A percentile compares a stretch with the other conserved stretches of the same genome.
These are phyloP conservation scores for Plasmodiophora brassicae DNA, from an alignment of 208 protist genomes.

Conservation along the genomic window DNA sequence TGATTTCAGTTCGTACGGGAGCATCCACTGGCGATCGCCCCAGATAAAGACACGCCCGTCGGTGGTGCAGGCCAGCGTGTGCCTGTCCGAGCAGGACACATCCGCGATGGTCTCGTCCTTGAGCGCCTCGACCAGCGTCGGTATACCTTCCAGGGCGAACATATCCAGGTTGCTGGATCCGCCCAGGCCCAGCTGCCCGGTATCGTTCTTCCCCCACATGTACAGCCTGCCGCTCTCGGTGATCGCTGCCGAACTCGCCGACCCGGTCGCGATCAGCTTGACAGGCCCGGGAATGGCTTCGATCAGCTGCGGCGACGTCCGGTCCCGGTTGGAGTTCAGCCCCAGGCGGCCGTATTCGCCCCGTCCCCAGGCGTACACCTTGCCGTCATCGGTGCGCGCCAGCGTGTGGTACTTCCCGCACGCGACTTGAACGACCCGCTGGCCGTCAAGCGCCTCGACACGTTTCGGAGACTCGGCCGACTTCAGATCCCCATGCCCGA, in stretches of 20 bases:
- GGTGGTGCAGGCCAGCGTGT: neutral
- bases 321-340: neutral
- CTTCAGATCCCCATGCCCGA: neutral
- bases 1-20: neutral
- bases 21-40: slow-evolving; percentile 17
- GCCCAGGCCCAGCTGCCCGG: slow-evolving; percentile 3
- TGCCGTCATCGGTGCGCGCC: neutral
- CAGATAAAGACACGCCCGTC: neutral
- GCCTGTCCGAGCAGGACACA: slow-evolving; percentile 1
- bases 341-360: neutral
- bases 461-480: neutral
- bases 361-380: neutral
- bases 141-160: neutral
- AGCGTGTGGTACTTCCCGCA: slow-evolving; percentile 28
- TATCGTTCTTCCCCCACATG: slow-evolving; percentile 35
- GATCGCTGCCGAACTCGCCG: neutral
- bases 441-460: neutral
- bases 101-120: slow-evolving; percentile 4
- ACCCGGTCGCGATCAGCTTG: neutral
- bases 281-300: too few relatives aligned
- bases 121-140: neutral
- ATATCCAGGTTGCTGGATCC: slow-evolving; percentile 18
- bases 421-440: neutral
- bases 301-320: neutral
- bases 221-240: neutral